A percentile compares a stretch with the other conserved stretches of the same genome.
These are phyloP conservation scores for Tolypocladium album DNA, from an alignment of 2,329 filamentous ascomycete genomes.

Conservation along the genomic window DNA sequence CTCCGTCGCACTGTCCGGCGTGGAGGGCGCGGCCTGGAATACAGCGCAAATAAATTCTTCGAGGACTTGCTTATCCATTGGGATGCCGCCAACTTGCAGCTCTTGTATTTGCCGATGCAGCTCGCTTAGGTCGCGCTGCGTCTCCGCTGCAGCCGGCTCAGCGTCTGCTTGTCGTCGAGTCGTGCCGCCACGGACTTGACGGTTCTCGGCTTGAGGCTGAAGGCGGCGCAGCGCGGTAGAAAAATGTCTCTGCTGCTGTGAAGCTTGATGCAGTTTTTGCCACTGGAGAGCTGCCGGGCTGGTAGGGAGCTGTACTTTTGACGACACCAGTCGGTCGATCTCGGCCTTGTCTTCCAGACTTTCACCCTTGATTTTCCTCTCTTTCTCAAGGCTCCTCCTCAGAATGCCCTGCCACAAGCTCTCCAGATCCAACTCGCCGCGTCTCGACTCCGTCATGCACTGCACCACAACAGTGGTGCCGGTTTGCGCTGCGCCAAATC, in stretches of 20 bases:
- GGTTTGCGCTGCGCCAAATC: slow-evolving; percentile 52
- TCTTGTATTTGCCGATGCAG: slow-evolving; percentile 22
- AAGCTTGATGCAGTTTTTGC: slow-evolving; percentile 22
- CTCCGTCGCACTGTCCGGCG: slow-evolving; percentile 12
- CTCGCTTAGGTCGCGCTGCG: slow-evolving; percentile 6
- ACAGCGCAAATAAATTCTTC: slow-evolving; percentile 26
- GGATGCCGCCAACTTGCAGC: slow-evolving; percentile 25
- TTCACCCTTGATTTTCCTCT: slow-evolving; percentile 18
- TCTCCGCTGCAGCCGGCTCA: neutral
- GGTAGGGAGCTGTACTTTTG: slow-evolving; percentile 21
- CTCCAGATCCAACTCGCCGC: slow-evolving; percentile 43
- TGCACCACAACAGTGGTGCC: slow-evolving; percentile 47
- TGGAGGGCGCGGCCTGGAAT: slow-evolving; percentile 15
- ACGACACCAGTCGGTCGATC: slow-evolving; percentile 17
- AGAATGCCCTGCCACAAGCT: slow-evolving; percentile 36
- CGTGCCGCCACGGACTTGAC: too few relatives aligned
- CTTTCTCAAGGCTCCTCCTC: slow-evolving; percentile 20
- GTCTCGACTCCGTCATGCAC: slow-evolving; percentile 43
- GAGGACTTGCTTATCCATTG: slow-evolving; percentile 22
- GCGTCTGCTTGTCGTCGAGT: neutral
- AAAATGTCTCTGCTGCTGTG: slow-evolving; percentile 21
- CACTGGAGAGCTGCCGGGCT: slow-evolving; percentile 20
- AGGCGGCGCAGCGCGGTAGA: slow-evolving; percentile 19
- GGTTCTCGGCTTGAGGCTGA: slow-evolving; percentile 1
- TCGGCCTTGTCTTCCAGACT: slow-evolving; percentile 11